These are phyloP conservation scores for Corchorus olitorius DNA, from an alignment of 345 rosid genomes.

Conservation along the genomic window DNA sequence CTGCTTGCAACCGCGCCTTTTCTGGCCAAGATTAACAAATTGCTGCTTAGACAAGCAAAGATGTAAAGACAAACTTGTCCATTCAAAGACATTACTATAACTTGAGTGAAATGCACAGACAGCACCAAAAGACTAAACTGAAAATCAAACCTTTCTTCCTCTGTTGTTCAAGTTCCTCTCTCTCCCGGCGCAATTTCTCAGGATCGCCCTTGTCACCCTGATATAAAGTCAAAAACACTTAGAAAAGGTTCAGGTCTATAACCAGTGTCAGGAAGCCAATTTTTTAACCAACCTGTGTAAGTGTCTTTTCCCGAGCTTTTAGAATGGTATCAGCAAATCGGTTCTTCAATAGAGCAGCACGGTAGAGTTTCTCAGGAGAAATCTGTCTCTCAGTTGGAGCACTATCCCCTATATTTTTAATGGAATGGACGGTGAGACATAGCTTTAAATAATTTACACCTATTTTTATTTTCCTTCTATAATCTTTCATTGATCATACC, in stretches of 20 bases:
- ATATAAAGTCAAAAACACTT: conserved; percentile 18
- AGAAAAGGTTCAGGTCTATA: background rate
- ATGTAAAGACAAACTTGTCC: background rate
- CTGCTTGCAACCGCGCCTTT: conserved; percentile 91
- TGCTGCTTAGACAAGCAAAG: background rate
- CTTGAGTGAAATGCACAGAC: background rate
- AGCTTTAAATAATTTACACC: conserved; percentile 28
- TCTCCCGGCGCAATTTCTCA: conserved; percentile 75
- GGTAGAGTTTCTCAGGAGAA: conserved; percentile 77
- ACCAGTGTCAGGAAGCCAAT: background rate
- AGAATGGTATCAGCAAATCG: conserved; percentile 95
- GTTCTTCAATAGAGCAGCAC: conserved; percentile 78
- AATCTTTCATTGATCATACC: conserved; percentile 54
- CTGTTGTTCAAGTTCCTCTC: conserved; percentile 83
- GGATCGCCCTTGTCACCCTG: conserved; percentile 81
- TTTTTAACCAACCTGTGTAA: conserved; percentile 60
- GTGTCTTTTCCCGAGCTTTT: conserved; percentile 89
- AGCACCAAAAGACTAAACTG: background rate
- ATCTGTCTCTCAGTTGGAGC: conserved; percentile 65
- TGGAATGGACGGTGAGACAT: conserved; percentile 40
- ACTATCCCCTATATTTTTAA: conserved; percentile 65
- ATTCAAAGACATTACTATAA: background rate
- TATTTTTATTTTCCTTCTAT: conserved; percentile 24
- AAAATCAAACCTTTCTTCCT: conserved; percentile 65
- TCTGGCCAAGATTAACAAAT: conserved; percentile 41